phyloP scores from a whole-genome alignment of 2,329 filamentous ascomycete genomes.

The Cladosporium sp. region DNA sequence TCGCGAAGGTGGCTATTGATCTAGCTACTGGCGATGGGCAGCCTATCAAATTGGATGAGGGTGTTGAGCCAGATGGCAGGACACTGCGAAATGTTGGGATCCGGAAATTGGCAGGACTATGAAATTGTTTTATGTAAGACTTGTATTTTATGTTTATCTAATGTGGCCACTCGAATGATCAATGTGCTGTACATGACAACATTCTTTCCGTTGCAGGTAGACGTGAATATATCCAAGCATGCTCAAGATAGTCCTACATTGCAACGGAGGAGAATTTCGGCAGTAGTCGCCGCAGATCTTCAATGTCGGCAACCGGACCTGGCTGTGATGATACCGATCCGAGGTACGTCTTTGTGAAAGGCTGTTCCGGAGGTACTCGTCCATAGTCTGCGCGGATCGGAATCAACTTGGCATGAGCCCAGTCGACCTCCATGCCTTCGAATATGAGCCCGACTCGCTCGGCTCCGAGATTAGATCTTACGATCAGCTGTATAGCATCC shows the following conservation, averaged over 20 bases:
- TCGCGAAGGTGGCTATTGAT: constrained; percentile 52
- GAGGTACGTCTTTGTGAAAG: constrained; percentile 7
- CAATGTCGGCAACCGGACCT: constrained; percentile 9
- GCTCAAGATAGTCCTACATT: background rate
- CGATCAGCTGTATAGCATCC: constrained; percentile 5
- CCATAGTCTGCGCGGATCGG: background rate
- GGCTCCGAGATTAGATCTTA: background rate
- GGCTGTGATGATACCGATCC: constrained; percentile 14
- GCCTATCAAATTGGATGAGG: constrained; percentile 39
- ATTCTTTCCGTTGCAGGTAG: background rate
- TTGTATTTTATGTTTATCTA: background rate
- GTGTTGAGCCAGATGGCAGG: constrained; percentile 44
- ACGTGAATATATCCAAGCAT: background rate
- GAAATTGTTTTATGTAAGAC: background rate
- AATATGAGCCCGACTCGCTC: constrained; percentile 18
- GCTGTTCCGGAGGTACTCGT: background rate
- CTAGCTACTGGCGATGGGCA: constrained; percentile 53
- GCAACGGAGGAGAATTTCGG: constrained; percentile 15
- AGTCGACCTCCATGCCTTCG: constrained; percentile 19
- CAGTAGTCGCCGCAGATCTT: constrained; percentile 22
- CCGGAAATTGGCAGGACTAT: constrained; percentile 40
- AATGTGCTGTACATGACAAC: background rate
- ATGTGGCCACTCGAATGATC: background rate
- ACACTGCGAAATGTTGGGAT: constrained; percentile 45
- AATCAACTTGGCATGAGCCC: constrained; percentile 18